phyloP scores from a whole-genome alignment of 2,329 filamentous ascomycete genomes.

The Neospermospora avenae region DNA sequence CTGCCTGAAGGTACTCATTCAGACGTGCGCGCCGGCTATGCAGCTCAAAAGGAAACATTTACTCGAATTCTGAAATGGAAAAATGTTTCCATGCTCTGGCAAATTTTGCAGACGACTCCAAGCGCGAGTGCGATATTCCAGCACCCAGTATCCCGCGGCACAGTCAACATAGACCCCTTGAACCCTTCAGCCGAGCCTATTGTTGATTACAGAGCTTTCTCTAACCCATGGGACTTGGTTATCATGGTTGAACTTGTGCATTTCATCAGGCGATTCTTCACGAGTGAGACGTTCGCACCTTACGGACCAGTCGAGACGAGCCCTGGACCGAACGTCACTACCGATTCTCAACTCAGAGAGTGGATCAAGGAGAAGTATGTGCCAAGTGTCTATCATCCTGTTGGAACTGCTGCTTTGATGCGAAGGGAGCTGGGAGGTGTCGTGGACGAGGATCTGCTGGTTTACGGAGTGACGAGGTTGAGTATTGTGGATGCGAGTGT shows the following conservation, averaged over 20 bases:
- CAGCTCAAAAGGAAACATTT: constrained; percentile 21
- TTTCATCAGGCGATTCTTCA: constrained; percentile 26
- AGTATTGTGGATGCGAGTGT: constrained; percentile 29
- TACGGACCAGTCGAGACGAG: constrained; percentile 2
- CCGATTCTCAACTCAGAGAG: constrained; percentile 16
- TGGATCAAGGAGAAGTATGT: constrained; percentile 19
- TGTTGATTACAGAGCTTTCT: constrained; percentile 42
- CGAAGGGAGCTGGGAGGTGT: constrained; percentile 25
- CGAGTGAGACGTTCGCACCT: constrained; percentile 18
- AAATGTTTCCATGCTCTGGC: constrained; percentile 21
- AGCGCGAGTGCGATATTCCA: constrained; percentile 35
- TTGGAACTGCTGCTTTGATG: constrained; percentile 26
- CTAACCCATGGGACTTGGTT: constrained; percentile 26
- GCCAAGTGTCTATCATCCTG: constrained; percentile 25
- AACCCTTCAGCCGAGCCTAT: constrained; percentile 40
- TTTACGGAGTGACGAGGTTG: constrained; percentile 28
- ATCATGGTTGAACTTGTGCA: constrained; percentile 22
- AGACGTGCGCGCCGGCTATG: constrained; percentile 23
- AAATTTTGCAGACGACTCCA: background rate
- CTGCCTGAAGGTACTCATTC: constrained; percentile 19
- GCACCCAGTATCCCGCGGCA: constrained; percentile 54
- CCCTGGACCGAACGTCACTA: constrained; percentile 18
- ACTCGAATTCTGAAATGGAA: constrained; percentile 17
- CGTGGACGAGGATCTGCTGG: constrained; percentile 24
- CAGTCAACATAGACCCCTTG: constrained; percentile 49